Percentiles rank a stretch among this genome's conserved stretches.
phyloP scores from a whole-genome alignment of 345 rosid species.

The Jatropha curcas region DNA sequence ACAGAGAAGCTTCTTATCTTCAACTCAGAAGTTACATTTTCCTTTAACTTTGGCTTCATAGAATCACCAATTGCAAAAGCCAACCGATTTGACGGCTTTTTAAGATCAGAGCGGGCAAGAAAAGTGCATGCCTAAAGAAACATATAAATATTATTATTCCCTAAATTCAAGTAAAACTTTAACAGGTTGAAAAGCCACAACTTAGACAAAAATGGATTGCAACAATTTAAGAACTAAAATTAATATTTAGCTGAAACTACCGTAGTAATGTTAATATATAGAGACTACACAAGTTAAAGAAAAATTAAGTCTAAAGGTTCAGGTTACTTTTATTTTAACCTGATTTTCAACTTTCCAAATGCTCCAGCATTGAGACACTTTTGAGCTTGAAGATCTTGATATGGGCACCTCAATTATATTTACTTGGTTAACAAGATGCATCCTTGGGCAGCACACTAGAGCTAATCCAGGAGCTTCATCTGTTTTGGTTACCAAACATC shows the following conservation, averaged over 20 bases:
- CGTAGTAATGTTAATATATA: not conserved
- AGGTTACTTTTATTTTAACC: conserved; percentile 45
- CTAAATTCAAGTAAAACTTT: conserved; percentile 6
- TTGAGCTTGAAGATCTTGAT: conserved; percentile 76
- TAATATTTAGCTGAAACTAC: not conserved
- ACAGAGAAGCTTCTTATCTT: conserved; percentile 82
- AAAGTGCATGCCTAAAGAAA: conserved; percentile 88
- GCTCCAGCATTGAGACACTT: conserved; percentile 87
- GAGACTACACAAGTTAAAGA: not conserved
- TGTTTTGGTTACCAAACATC: conserved; percentile 78
- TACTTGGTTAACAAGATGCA: conserved; percentile 86
- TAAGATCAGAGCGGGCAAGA: conserved; percentile 85
- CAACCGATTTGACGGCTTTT: conserved; percentile 73
- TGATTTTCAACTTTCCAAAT: conserved; percentile 98
- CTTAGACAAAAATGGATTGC: not conserved
- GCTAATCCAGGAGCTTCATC: conserved; percentile 67
- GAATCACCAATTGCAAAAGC: conserved; percentile 87
- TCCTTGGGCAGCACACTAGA: conserved; percentile 86
- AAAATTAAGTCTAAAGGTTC: conserved; percentile 13
- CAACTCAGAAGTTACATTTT: conserved; percentile 81
- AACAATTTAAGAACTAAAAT: not conserved
- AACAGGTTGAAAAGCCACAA: not conserved
- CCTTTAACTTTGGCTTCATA: conserved; percentile 80
- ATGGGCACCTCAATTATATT: conserved; percentile 74
- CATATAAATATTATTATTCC: conserved; percentile 15